Percentiles rank a stretch among this genome's conserved stretches.
These are phyloP conservation scores for Sugiyamaella valdiviana DNA, from an alignment of 805 yeast genomes.

Conservation along the genomic window DNA sequence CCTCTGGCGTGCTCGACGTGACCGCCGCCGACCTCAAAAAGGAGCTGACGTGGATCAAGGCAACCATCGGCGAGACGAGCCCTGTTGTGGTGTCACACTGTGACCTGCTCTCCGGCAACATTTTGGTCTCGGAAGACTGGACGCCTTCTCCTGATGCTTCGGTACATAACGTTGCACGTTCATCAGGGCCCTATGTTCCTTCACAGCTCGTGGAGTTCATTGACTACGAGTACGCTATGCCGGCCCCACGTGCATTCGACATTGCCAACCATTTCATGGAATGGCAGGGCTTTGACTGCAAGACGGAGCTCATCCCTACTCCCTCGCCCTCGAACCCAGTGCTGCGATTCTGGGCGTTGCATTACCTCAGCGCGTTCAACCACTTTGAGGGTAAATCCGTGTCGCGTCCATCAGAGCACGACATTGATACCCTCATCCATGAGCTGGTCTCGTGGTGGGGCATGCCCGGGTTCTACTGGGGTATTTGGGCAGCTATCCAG, in stretches of 20 bases:
- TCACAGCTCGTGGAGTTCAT: conserved; percentile 44
- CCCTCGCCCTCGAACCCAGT: conserved; percentile 41
- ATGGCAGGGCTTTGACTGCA: conserved; percentile 87
- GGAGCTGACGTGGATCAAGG: conserved; percentile 54
- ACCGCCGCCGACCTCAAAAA: conserved; percentile 37
- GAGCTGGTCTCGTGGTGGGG: conserved; percentile 64
- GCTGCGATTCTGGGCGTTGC: conserved; percentile 51
- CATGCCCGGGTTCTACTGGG: conserved; percentile 81
- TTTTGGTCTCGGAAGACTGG: conserved; percentile 48
- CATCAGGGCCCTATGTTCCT: conserved; percentile 7
- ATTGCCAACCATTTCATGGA: conserved; percentile 91
- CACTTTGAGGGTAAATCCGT: conserved; percentile 10
- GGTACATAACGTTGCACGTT: not conserved
- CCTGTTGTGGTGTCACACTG: conserved; percentile 57
- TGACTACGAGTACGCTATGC: conserved; percentile 93
- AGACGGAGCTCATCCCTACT: conserved; percentile 50
- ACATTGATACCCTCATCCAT: conserved; percentile 42
- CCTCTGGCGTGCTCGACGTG: conserved; percentile 37
- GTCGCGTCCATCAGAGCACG: conserved; percentile 18
- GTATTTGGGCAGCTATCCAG: conserved; percentile 76
- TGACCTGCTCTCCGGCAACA: conserved; percentile 68
- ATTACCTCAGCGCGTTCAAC: conserved; percentile 41
- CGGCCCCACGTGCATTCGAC: conserved; percentile 84
- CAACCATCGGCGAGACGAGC: conserved; percentile 32
- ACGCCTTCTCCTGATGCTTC: conserved; percentile 7